Conservation (phyloP, 1,284 basidiomycete genomes). For the Ganoderma lucidum region DNA sequence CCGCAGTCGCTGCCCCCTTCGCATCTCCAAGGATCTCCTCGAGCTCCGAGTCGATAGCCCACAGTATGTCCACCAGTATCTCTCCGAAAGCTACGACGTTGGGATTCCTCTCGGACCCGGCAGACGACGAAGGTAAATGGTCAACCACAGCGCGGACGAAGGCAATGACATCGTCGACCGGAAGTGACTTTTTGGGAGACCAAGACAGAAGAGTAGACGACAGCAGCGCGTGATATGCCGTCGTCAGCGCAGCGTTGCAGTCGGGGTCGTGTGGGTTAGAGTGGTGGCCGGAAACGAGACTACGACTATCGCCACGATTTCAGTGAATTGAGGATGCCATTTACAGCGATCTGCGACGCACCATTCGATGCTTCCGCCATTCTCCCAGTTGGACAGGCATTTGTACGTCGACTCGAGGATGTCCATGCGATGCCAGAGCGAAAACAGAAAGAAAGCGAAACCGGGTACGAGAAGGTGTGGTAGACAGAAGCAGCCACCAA, state of each 20-base stretch:
- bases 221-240: slow-evolving; percentile 71
- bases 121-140: slow-evolving; percentile 70
- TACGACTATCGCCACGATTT: slow-evolving; percentile 53
- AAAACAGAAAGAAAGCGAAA: slow-evolving; percentile 9
- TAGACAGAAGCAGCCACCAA: slow-evolving; percentile 5
- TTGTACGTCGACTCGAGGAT: slow-evolving; percentile 38
- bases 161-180: slow-evolving; percentile 57
- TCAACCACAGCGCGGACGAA: slow-evolving; percentile 71
- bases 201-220: slow-evolving; percentile 65
- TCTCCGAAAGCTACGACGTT: slow-evolving; percentile 64
- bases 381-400: slow-evolving; percentile 55
- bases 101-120: slow-evolving; percentile 47
- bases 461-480: slow-evolving; percentile 17
- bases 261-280: slow-evolving; percentile 60
- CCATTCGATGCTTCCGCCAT: slow-evolving; percentile 70
- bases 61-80: slow-evolving; percentile 77
- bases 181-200: slow-evolving; percentile 55
- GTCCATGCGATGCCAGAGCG: slow-evolving; percentile 36
- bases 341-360: slow-evolving; percentile 41
- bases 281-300: slow-evolving; percentile 62
- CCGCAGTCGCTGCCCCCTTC: slow-evolving; percentile 48
- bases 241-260: slow-evolving; percentile 62
- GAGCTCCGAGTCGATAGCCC: slow-evolving; percentile 78
- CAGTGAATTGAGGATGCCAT: slow-evolving; percentile 16
- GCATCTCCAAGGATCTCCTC: slow-evolving; percentile 73